Base-by-base conservation (phyloP, 1,284 basidiomycete genomes). In the Spongispora temasekensis region DNA sequence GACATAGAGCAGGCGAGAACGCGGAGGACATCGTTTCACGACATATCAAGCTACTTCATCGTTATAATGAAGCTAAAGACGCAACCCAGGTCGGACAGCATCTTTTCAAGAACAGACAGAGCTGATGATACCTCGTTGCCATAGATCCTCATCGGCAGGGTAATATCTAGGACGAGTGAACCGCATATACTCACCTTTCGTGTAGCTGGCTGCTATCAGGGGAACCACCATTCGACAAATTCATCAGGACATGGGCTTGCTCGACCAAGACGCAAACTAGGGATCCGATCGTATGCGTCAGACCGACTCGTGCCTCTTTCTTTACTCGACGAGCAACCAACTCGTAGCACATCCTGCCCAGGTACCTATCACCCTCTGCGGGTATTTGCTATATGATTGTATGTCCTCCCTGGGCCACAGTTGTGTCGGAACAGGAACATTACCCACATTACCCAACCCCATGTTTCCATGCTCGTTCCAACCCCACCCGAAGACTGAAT, bases 391-490 rank as follows among this genome's bases (percentile, higher is more conserved):
- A 44, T 63, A 62, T 21, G 12, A 42, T 32, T 60, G 59, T 28
- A 67, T 13, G 12, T 65, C 59, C 27, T 61, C 48, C 19, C 64
- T 61, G 0, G 82, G 82, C 84, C 86, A 90, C n/a, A 90, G 68
- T 57, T 77, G 79, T 3, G 74, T 65, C 15, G 87, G 86, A 23
- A 75, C 44, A 40, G 77, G 70, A 12, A 81, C 74, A 65, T 92
- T 87, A 5, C 80, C 74, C 5, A 82, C 83, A 55, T 82, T 78
- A 0, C 87, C 89, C 28, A 85, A 69, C 0, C 91, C 94, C 17
- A 97, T 79, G 74, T 96, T 97, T 13, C 95, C 95, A 71, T 97
- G 95, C 74, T 97, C 95, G 73, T 97, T 97, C 95, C 95, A 97
- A 0, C 95, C 95, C 89, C 94, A 96, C 0, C 85, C 89, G 83